Percentiles rank a stretch among this genome's conserved stretches.
phyloP scores from a whole-genome alignment of 108 stramenopile genomes.

The Fragilariopsis cylindrus region DNA sequence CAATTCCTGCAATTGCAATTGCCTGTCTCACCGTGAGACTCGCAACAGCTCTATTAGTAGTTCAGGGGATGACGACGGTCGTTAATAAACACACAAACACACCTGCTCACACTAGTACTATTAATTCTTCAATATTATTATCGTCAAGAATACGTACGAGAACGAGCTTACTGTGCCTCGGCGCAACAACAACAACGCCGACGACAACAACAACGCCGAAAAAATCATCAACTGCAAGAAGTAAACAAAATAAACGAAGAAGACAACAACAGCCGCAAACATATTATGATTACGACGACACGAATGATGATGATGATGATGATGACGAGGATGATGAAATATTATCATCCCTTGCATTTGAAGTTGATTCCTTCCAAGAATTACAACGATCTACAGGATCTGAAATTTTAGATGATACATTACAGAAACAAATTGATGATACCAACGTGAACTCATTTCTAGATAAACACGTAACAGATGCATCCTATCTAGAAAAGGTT shows the following conservation, averaged over 20 bases:
- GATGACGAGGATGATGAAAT: not conserved
- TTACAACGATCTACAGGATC: constrained; percentile 44
- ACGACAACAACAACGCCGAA: not conserved
- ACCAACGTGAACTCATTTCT: constrained; percentile 38
- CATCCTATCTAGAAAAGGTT: constrained; percentile 48
- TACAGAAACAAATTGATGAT: constrained; percentile 45
- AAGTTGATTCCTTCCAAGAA: constrained; percentile 34
- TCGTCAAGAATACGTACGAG: no score
- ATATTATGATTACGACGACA: not conserved
- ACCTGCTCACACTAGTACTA: no score
- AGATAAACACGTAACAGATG: constrained; percentile 38
- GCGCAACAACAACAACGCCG: not conserved
- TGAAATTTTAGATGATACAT: constrained; percentile 36
- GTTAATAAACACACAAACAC: no score
- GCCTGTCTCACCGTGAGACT: no score
- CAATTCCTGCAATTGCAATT: no score
- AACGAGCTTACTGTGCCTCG: no score
- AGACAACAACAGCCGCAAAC: not conserved
- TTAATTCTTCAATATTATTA: no score
- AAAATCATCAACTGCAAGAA: not conserved
- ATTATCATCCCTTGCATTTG: constrained; percentile 4
- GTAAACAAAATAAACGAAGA: not conserved
- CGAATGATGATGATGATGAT: not conserved
- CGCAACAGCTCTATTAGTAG: no score
- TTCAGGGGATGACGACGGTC: no score